phyloP scores from a whole-genome alignment of 1,284 basidiomycete species.

The Cryptococcus amylolentus region DNA sequence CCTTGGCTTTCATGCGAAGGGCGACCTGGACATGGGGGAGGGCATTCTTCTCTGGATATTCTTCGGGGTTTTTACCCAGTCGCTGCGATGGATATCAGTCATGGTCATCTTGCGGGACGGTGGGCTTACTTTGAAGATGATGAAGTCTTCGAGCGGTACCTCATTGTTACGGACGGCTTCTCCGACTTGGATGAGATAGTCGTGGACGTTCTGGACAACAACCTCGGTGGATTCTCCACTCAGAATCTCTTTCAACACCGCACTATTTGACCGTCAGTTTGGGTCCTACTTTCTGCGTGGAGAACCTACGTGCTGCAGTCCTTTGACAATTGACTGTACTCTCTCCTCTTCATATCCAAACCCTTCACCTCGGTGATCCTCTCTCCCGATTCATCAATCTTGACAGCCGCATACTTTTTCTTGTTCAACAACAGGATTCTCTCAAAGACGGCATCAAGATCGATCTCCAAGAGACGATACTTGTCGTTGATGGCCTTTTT shows the following conservation, averaged over 20 bases:
- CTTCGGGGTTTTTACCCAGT: conserved; percentile 88
- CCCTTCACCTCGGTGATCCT: conserved; percentile 90
- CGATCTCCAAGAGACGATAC: conserved; percentile 94
- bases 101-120: not conserved
- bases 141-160: conserved; percentile 84
- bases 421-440: conserved; percentile 91
- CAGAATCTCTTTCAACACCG: conserved; percentile 82
- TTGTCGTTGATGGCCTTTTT: conserved; percentile 95
- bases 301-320: conserved; percentile 76
- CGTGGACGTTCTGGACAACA: conserved; percentile 88
- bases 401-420: conserved; percentile 98
- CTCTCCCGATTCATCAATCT: conserved; percentile 74
- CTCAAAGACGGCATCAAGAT: conserved; percentile 91
- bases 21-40: conserved; percentile 98
- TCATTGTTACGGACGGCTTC: conserved; percentile 72
- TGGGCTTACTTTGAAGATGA: conserved; percentile 77
- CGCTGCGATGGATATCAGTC: conserved; percentile 55
- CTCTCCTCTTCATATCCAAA: conserved; percentile 97
- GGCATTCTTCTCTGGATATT: conserved; percentile 90
- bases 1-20: conserved; percentile 80
- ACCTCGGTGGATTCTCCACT: conserved; percentile 87
- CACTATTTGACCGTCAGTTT: conserved; percentile 53
- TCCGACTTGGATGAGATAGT: conserved; percentile 74
- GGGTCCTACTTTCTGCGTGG: not conserved
- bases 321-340: conserved; percentile 90